These are phyloP conservation scores for Aspergillus amoenus DNA, from an alignment of 2,329 filamentous ascomycete genomes.

Conservation along the genomic window DNA sequence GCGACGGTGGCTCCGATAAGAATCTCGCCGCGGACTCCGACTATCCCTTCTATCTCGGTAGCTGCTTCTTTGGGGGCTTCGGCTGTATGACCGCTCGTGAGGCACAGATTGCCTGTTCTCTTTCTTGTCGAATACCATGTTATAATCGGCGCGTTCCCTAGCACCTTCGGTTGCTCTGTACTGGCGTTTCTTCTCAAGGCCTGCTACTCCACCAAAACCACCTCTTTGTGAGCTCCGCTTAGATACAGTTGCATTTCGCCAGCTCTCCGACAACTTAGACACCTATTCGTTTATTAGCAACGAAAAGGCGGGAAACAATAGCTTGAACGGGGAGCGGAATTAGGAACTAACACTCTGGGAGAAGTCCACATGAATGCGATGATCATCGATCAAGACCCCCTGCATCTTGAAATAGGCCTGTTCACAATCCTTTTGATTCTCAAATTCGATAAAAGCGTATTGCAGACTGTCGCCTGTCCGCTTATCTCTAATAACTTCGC, in stretches of 20 bases:
- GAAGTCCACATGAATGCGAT: conserved; percentile 97
- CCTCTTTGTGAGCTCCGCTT: conserved; percentile 69
- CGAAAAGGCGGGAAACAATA: neutral
- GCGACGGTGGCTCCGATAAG: conserved; percentile 36
- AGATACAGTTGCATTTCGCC: conserved; percentile 80
- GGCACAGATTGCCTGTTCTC: conserved; percentile 17
- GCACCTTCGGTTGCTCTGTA: conserved; percentile 69
- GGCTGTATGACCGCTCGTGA: conserved; percentile 38
- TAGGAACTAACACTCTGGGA: conserved; percentile 76
- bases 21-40: conserved; percentile 28
- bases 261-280: conserved; percentile 80
- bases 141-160: conserved; percentile 57
- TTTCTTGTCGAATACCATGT: conserved; percentile 74
- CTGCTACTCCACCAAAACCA: conserved; percentile 87
- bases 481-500: conserved; percentile 92
- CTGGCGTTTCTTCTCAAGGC: conserved; percentile 85
- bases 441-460: conserved; percentile 97
- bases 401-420: conserved; percentile 99
- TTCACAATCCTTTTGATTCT: conserved; percentile 89
- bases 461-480: conserved; percentile 93
- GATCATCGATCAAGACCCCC: conserved; percentile 91
- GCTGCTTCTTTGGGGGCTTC: conserved; percentile 44
- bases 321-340: neutral
- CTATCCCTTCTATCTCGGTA: conserved; percentile 32
- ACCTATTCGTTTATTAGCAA: conserved; percentile 41